Conservation (phyloP, 148 eudicot species). For the Spergularia bocconei region DNA sequence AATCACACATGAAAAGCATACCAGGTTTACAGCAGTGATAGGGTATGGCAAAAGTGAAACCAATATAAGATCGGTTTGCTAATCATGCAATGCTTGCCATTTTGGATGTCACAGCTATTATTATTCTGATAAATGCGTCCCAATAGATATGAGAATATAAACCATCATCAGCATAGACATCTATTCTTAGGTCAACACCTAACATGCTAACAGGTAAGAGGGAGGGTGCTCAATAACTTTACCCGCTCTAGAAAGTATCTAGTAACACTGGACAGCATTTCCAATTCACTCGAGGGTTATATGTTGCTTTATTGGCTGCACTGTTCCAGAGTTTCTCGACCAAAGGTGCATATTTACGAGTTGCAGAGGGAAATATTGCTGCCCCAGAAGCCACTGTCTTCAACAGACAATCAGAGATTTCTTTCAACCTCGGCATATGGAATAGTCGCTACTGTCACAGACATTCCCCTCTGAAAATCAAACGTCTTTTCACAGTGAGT, state of each 20-base stretch:
- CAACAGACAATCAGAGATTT: conserved; percentile 95
- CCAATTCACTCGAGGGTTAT: conserved; percentile 75
- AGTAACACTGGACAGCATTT: conserved; percentile 65
- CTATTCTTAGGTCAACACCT: no score
- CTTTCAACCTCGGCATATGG: conserved; percentile 73
- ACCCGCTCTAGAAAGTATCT: conserved; percentile 92
- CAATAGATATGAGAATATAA: no score
- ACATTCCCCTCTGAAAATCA: conserved; percentile 32
- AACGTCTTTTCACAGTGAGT: conserved; percentile 7
- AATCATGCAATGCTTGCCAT: no score
- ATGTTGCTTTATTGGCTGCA: conserved; percentile 80
- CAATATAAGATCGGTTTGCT: no score
- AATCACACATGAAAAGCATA: no score
- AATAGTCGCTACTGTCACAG: conserved; percentile 43
- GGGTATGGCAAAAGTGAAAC: no score
- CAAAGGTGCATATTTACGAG: conserved; percentile 93
- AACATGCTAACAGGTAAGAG: conserved; percentile 3
- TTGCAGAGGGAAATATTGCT: conserved; percentile 88
- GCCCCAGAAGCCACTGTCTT: conserved; percentile 89
- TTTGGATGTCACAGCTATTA: no score
- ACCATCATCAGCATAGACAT: no score
- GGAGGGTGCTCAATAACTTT: conserved; percentile 20
- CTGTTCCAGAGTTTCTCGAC: conserved; percentile 79
- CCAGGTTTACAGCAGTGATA: no score
- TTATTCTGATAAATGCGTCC: no score